These are phyloP conservation scores for Myriangium duriaei DNA, from an alignment of 2,329 filamentous ascomycete genomes.

Conservation along the genomic window DNA sequence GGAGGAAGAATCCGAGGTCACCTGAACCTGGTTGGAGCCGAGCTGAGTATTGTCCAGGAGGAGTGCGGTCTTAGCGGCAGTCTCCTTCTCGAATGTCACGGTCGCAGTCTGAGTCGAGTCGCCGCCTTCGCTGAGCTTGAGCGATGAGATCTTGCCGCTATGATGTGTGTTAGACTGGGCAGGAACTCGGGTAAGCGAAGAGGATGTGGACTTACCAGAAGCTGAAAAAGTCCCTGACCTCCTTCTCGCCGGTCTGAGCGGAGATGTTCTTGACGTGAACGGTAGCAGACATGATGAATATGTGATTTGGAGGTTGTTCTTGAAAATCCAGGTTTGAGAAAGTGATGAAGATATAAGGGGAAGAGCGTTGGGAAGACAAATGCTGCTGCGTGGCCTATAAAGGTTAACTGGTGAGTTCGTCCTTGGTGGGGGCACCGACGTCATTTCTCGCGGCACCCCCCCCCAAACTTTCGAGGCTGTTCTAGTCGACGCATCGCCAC, in stretches of 20 bases:
- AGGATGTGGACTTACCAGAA: conserved; percentile 55
- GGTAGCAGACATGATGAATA: conserved; percentile 41
- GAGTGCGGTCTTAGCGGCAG: conserved; percentile 90
- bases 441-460: too few relatives aligned
- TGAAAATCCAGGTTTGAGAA: neutral
- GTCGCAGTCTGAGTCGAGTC: conserved; percentile 67
- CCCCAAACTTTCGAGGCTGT: too few relatives aligned
- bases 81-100: conserved; percentile 95
- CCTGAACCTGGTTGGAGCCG: conserved; percentile 61
- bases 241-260: conserved; percentile 67
- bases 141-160: conserved; percentile 80
- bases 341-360: neutral
- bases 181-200: conserved; percentile 3
- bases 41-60: conserved; percentile 96
- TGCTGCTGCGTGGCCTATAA: too few relatives aligned
- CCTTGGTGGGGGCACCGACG: too few relatives aligned
- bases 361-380: too few relatives aligned
- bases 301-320: neutral
- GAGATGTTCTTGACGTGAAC: conserved; percentile 88
- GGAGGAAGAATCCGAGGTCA: conserved; percentile 57
- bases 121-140: conserved; percentile 54
- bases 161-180: conserved; percentile 1
- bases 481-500: too few relatives aligned
- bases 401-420: too few relatives aligned
- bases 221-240: conserved; percentile 94